Percentiles rank a stretch among this genome's conserved stretches.
phyloP scores from a whole-genome alignment of 169 alveolate species.

The Ichthyophthirius multifiliis region DNA sequence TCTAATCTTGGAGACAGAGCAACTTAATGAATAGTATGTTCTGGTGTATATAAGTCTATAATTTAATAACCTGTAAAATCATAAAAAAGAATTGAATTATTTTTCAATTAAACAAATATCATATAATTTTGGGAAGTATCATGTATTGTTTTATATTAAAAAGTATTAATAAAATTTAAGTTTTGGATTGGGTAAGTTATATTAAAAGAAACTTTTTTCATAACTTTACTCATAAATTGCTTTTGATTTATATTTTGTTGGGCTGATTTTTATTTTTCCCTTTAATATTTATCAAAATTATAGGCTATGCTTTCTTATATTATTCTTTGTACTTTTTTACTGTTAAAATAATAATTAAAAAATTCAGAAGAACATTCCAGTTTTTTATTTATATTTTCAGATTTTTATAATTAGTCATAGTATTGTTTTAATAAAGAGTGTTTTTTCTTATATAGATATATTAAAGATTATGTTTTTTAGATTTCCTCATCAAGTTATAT shows the following conservation, averaged over 20 bases:
- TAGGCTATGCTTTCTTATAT: too few relatives aligned
- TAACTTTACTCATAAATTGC: not conserved
- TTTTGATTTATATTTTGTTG: not conserved
- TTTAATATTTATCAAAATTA: too few relatives aligned
- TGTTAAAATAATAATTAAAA: too few relatives aligned
- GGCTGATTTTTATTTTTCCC: too few relatives aligned
- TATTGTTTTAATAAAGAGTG: too few relatives aligned
- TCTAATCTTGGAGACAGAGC: not conserved
- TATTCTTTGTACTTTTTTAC: too few relatives aligned
- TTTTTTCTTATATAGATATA: too few relatives aligned
- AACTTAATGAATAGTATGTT: not conserved
- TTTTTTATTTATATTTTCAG: too few relatives aligned
- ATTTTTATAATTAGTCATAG: too few relatives aligned
- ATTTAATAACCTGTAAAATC: not conserved
- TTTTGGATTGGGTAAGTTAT: not conserved
- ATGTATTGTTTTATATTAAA: not conserved
- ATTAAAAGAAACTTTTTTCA: not conserved
- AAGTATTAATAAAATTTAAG: not conserved
- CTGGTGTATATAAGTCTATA: not conserved
- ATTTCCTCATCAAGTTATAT: too few relatives aligned
- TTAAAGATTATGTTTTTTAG: too few relatives aligned
- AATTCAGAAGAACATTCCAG: too few relatives aligned
- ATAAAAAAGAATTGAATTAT: not conserved
- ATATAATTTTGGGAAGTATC: not conserved
- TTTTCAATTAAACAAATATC: not conserved